Evolutionary conservation across 2,329 filamentous ascomycete genomes (phyloP), one percentile per base, ranked within the genome.

Genomic region (Epichloe bromicola): DNA sequence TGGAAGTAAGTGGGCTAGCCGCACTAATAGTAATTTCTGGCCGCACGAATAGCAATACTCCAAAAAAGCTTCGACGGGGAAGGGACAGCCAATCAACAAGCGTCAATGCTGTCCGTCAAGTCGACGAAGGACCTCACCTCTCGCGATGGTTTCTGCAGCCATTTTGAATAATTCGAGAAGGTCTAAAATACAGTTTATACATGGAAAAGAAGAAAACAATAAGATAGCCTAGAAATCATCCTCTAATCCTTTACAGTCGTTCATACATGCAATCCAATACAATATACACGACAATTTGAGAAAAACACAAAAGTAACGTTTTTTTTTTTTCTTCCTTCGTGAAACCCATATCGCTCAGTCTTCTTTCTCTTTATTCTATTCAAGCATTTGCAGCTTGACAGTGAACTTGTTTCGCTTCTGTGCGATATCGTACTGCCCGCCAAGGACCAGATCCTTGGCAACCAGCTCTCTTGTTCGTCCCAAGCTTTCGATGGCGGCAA

Each of bases 401-500:
- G 67, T 67, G 5, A 72, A 61, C 30, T 67, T 66, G 54, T 65
- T 68, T 34, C 64, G 63, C 36, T 65, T 66, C 51, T 64, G 65
- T 46, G 67, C 62, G 54, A 91, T 76, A 55, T 80, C 76, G 63
- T 95, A 96, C 65, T 84, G 85, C 2, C 89, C 89, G 12, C 86
- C 82, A 34, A 90, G 73, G 61, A 93, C 91, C 39, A 97, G 74
- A 66, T 97, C 93, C 71, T 98, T 98, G 57, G 95, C 86, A 1
- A 95, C 94, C 49, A 98, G 66, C 69, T 98, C 93, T 55, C 91
- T 82, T n/a, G 93, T 98, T 55, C 93, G 76, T 37, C 90, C 91
- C 55, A 98, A 74, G 61, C 84, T 90, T 73, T 98, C 93, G 63
- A 98, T 98, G 56, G 85, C 90, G n/a, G 76, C 70, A 58, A 98